Percentiles rank a stretch among this genome's conserved stretches.
These are phyloP conservation scores for Cochlearia excelsa DNA, from an alignment of 345 rosid species.

Conservation along the genomic window DNA sequence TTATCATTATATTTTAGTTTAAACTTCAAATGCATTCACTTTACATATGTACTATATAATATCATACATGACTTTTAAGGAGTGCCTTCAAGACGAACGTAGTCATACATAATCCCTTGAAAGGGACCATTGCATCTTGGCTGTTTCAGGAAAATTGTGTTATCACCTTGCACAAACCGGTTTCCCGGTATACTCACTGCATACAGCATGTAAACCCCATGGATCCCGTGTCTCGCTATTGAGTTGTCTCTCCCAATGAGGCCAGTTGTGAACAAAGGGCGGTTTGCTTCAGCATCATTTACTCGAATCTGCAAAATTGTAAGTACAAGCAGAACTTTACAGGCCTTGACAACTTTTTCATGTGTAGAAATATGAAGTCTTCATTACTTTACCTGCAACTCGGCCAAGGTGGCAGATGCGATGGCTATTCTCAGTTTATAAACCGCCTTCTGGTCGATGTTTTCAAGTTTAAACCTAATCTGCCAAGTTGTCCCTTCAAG, in stretches of 20 bases:
- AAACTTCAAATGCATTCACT: conserved; percentile 4
- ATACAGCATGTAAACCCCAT: conserved; percentile 71
- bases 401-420: conserved; percentile 79
- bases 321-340: not conserved
- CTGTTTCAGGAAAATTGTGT: conserved; percentile 73
- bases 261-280: conserved; percentile 76
- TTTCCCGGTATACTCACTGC: conserved; percentile 52
- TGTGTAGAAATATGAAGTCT: conserved; percentile 1
- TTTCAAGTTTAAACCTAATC: conserved; percentile 57
- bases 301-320: conserved; percentile 54
- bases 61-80: not conserved
- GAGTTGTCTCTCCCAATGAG: conserved; percentile 88
- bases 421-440: conserved; percentile 72
- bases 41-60: not conserved
- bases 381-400: conserved; percentile 59
- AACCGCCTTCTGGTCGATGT: conserved; percentile 35
- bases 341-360: not conserved
- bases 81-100: conserved; percentile 73
- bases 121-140: conserved; percentile 56
- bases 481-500: conserved; percentile 52
- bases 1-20: conserved; percentile 9
- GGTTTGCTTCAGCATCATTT: conserved; percentile 52
- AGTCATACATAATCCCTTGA: conserved; percentile 85
- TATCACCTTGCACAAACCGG: conserved; percentile 59
- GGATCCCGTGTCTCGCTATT: conserved; percentile 86